Conservation (phyloP, 768 basidiomycete genomes). For the Russula vinacea region DNA sequence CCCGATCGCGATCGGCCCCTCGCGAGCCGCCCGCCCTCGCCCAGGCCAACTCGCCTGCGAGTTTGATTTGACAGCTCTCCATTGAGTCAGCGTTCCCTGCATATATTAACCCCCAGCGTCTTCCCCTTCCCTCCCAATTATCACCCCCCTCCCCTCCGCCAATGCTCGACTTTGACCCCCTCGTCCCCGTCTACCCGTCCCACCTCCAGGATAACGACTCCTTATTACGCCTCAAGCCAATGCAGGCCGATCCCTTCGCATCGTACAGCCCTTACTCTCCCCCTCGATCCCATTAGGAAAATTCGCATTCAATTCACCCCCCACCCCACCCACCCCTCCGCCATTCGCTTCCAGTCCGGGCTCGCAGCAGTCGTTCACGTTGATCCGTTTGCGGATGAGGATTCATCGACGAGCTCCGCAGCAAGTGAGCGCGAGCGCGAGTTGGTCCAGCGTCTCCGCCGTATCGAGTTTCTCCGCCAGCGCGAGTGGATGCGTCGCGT, state of each 20-base stretch:
- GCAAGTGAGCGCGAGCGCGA: constrained; percentile 20
- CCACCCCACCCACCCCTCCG: not conserved
- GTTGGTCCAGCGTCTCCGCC: constrained; percentile 23
- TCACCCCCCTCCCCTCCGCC: not conserved
- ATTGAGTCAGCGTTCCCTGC: constrained; percentile 18
- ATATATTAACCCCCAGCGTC: constrained; percentile 25
- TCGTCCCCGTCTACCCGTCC: constrained; percentile 12
- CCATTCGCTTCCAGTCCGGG: constrained; percentile 8
- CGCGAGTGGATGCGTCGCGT: constrained; percentile 31
- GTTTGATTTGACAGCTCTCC: not conserved
- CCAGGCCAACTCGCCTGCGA: not conserved
- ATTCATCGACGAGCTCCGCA: constrained; percentile 23
- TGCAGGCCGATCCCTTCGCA: constrained; percentile 17
- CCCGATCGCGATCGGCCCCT: constrained; percentile 26
- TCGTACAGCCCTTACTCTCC: constrained; percentile 17
- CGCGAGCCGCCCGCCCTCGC: not conserved
- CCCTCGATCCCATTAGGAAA: not conserved
- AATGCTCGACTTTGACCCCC: constrained; percentile 25
- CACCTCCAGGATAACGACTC: constrained; percentile 16
- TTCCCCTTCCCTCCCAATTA: not conserved
- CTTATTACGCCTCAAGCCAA: constrained; percentile 5
- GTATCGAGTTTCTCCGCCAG: constrained; percentile 27
- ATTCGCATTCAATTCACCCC: constrained; percentile 3
- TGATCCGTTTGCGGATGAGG: constrained; percentile 30
- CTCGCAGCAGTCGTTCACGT: constrained; percentile 24